Evolutionary conservation across 148 eudicot species (phyloP).

Genomic region (Persicaria tinctoria): DNA sequence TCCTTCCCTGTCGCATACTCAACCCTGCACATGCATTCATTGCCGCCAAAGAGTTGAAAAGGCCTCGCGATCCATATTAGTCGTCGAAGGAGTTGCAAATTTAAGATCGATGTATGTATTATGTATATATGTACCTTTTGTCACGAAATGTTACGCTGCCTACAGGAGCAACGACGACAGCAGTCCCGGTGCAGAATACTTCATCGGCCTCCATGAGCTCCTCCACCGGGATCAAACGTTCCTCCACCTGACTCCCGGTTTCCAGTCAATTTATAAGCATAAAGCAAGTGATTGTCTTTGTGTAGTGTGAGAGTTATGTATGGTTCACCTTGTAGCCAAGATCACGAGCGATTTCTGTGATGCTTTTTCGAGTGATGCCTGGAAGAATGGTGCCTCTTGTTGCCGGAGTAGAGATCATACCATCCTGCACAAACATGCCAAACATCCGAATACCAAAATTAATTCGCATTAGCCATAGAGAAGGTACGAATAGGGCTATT

Average conservation of each 20-base stretch:
- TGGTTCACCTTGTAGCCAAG: conserved; percentile 50
- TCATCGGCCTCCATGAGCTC: conserved; percentile 69
- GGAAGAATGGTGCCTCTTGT: conserved; percentile 61
- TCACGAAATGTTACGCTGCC: conserved; percentile 57
- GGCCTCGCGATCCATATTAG: no score
- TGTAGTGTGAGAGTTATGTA: neutral
- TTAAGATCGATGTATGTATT: neutral
- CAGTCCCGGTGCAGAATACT: conserved; percentile 86
- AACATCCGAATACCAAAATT: no score
- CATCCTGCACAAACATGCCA: conserved; percentile 30
- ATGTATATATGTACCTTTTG: conserved; percentile 33
- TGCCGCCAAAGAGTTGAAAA: no score
- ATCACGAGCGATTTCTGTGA: conserved; percentile 64
- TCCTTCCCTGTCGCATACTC: conserved; percentile 32
- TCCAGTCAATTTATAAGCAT: neutral
- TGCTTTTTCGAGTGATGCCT: conserved; percentile 78
- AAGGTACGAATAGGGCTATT: no score
- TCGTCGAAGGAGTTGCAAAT: neutral
- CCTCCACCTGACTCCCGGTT: conserved; percentile 41
- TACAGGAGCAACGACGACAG: conserved; percentile 57
- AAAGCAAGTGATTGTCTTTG: no score
- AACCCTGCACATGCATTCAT: conserved; percentile 25
- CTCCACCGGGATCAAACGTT: conserved; percentile 48
- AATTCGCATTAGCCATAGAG: no score
- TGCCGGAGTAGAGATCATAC: conserved; percentile 58